Evolutionary conservation across 2,329 filamentous ascomycete species (phyloP).

Genomic region (Aphanoascus verrucosus): DNA sequence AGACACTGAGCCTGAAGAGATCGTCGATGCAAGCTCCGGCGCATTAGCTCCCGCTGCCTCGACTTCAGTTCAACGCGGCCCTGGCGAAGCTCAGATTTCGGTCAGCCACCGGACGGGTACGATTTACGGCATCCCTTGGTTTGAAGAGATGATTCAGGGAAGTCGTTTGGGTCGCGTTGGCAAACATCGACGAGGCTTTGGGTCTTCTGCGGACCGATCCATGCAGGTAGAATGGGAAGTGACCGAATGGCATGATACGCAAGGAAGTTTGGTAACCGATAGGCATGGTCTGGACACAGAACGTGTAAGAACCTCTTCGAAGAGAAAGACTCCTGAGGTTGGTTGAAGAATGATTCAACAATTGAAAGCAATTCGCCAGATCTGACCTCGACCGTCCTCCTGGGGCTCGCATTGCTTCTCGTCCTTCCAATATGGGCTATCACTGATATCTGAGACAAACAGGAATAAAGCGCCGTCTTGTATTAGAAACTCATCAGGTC

Average conservation of each 20-base stretch:
- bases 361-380: neutral
- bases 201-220: conserved; percentile 51
- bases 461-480: neutral
- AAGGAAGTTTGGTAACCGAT: conserved; percentile 9
- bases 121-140: conserved; percentile 63
- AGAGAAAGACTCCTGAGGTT: conserved; percentile 17
- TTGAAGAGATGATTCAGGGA: conserved; percentile 68
- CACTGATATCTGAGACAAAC: neutral
- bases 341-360: conserved; percentile 1
- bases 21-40: neutral
- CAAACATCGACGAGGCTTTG: conserved; percentile 47
- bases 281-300: conserved; percentile 1
- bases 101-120: conserved; percentile 31
- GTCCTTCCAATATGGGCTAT: neutral
- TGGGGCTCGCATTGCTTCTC: neutral
- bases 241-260: conserved; percentile 55
- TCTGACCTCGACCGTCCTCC: neutral
- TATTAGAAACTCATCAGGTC: neutral
- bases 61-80: conserved; percentile 13
- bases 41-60: conserved; percentile 5
- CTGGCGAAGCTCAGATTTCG: conserved; percentile 20
- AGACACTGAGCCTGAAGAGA: conserved; percentile 22
- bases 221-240: conserved; percentile 74
- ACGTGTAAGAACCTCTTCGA: conserved; percentile 12
- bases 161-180: conserved; percentile 60